Percentiles rank a stretch among this genome's conserved stretches.
phyloP scores from a whole-genome alignment of 345 rosid species.

The Moringa oleifera region DNA sequence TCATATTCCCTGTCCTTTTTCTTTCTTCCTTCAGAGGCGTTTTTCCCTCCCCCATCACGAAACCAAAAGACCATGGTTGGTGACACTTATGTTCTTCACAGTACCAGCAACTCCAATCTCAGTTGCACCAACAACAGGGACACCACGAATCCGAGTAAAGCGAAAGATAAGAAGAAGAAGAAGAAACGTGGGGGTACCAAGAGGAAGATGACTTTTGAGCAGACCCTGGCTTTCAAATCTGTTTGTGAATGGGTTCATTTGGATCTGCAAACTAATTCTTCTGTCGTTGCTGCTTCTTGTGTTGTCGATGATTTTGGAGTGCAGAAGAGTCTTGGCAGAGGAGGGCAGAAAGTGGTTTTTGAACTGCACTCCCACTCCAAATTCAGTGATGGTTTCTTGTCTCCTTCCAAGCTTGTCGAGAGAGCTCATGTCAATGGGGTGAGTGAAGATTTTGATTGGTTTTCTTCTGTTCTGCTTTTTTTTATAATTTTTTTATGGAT shows the following conservation, averaged over 20 bases:
- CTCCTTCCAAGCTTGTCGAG: slow-evolving; percentile 89
- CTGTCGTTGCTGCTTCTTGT: slow-evolving; percentile 26
- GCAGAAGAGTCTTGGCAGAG: slow-evolving; percentile 29
- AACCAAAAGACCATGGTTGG: slow-evolving; percentile 11
- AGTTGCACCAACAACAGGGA: slow-evolving; percentile 6
- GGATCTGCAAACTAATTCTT: slow-evolving; percentile 28
- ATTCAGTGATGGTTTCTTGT: slow-evolving; percentile 84
- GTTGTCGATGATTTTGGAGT: slow-evolving; percentile 57
- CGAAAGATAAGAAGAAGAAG: slow-evolving; percentile 47
- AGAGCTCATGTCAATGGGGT: slow-evolving; percentile 89
- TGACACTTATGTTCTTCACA: background rate
- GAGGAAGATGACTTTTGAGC: slow-evolving; percentile 71
- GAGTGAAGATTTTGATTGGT: slow-evolving; percentile 16
- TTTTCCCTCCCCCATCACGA: no score
- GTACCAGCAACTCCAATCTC: background rate
- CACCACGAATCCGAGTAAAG: background rate
- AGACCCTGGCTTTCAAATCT: slow-evolving; percentile 52
- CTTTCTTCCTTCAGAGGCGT: background rate
- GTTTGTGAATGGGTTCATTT: slow-evolving; percentile 68
- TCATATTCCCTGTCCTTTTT: background rate
- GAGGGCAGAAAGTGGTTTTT: slow-evolving; percentile 47
- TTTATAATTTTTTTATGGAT: background rate
- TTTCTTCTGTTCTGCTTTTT: background rate
- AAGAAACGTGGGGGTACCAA: slow-evolving; percentile 73
- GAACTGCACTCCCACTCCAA: slow-evolving; percentile 93